Evolutionary conservation across 352 stramenopile species (phyloP).

Genomic region (Phytophthora fragariae): DNA sequence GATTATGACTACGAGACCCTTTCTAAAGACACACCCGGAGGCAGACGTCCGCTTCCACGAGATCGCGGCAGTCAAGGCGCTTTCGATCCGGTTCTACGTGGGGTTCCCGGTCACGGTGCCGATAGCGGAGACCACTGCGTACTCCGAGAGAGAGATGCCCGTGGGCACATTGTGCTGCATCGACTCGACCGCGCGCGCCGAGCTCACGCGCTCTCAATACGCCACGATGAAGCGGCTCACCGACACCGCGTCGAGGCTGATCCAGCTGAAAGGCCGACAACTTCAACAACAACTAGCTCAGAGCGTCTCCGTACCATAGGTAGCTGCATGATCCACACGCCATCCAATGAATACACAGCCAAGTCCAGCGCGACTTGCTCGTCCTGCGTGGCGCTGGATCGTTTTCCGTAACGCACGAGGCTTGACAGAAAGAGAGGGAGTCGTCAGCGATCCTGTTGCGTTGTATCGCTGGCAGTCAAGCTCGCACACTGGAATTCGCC

Average conservation of each 20-base stretch:
- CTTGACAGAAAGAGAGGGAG: not conserved
- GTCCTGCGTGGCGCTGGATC: not conserved
- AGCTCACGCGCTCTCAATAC: constrained; percentile 49
- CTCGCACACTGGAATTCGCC: not conserved
- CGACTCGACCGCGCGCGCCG: constrained; percentile 31
- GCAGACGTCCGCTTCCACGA: constrained; percentile 51
- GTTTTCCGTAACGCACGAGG: not conserved
- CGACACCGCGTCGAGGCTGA: constrained; percentile 35
- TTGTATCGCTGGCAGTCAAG: not conserved
- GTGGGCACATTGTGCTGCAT: constrained; percentile 52
- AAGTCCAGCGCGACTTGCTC: not conserved
- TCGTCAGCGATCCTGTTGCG: not conserved
- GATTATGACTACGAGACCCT: constrained; percentile 38
- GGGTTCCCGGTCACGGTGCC: constrained; percentile 44
- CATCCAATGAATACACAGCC: not conserved
- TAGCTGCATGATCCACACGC: constrained; percentile 8
- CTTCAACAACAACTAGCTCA: constrained; percentile 15
- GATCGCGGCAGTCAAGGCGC: constrained; percentile 19
- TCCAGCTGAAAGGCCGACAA: constrained; percentile 42
- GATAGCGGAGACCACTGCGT: constrained; percentile 1
- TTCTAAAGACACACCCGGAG: constrained; percentile 39
- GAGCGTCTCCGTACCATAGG: not conserved
- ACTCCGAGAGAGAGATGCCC: constrained; percentile 30
- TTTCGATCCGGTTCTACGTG: constrained; percentile 45
- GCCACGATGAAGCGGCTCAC: constrained; percentile 42